These are phyloP conservation scores for Fusarium marasasianum DNA, from an alignment of 2,329 filamentous ascomycete species.

Conservation along the genomic window DNA sequence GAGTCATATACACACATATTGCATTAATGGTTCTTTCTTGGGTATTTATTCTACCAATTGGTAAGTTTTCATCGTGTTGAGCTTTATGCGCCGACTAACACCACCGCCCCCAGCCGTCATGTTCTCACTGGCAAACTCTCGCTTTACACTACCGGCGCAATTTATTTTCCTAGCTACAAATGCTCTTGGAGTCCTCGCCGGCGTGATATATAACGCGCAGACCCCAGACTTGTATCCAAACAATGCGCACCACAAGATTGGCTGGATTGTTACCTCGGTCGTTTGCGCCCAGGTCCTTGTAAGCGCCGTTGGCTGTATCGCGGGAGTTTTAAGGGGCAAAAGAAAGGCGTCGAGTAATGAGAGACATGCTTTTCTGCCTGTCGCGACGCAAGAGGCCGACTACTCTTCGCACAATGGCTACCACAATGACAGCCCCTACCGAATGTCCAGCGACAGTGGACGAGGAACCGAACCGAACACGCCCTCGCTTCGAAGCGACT, in stretches of 20 bases:
- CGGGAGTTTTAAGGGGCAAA: conserved; percentile 37
- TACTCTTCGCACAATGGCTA: conserved; percentile 53
- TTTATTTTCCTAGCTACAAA: conserved; percentile 73
- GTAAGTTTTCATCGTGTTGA: conserved; percentile 57
- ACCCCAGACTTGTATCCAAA: conserved; percentile 88
- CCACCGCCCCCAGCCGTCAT: conserved; percentile 72
- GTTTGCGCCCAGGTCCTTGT: conserved; percentile 75
- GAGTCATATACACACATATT: conserved; percentile 75
- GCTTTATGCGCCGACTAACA: conserved; percentile 10
- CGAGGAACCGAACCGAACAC: conserved; percentile 78
- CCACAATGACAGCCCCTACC: conserved; percentile 58
- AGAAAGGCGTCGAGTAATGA: not conserved
- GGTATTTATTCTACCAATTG: conserved; percentile 76
- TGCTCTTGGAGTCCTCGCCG: conserved; percentile 70
- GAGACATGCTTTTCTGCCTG: conserved; percentile 66
- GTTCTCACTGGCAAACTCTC: conserved; percentile 83
- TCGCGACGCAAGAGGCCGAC: conserved; percentile 56
- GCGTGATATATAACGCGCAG: conserved; percentile 77
- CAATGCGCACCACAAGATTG: conserved; percentile 88
- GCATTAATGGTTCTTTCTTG: conserved; percentile 75
- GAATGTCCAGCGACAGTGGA: conserved; percentile 76
- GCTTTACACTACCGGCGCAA: conserved; percentile 75
- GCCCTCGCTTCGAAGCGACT: conserved; percentile 72
- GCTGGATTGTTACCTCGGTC: conserved; percentile 83
- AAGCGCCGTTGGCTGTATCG: conserved; percentile 70